Percentiles rank a stretch among this genome's conserved stretches.
These are phyloP conservation scores for Neotropicomus parvogracilis DNA, from an alignment of 1,284 basidiomycete species.

Conservation along the genomic window DNA sequence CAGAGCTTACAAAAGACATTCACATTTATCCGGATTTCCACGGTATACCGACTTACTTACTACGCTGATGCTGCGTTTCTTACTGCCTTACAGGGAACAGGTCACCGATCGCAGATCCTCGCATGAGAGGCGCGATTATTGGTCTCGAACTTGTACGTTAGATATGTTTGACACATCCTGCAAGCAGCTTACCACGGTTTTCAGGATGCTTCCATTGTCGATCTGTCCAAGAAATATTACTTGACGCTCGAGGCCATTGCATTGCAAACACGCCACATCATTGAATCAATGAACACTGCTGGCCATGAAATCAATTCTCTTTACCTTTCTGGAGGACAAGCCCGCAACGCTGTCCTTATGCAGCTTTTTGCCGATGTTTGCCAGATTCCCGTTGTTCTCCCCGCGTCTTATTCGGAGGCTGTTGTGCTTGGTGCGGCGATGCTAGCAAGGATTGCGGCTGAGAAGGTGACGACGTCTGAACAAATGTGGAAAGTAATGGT, in stretches of 20 bases:
- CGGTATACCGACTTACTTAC: slow-evolving; percentile 39
- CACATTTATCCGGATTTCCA: slow-evolving; percentile 95
- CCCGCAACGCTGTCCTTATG: slow-evolving; percentile 82
- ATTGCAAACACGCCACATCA: slow-evolving; percentile 92
- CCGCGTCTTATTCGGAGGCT: slow-evolving; percentile 71
- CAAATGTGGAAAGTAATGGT: slow-evolving; percentile 93
- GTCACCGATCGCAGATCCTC: slow-evolving; percentile 91
- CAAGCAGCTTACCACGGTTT: not conserved
- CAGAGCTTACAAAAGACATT: slow-evolving; percentile 85
- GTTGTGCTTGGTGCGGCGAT: slow-evolving; percentile 94
- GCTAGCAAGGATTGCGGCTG: slow-evolving; percentile 85
- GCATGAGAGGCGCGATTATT: slow-evolving; percentile 88
- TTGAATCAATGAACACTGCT: slow-evolving; percentile 84
- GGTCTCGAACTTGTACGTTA: slow-evolving; percentile 73
- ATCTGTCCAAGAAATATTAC: slow-evolving; percentile 89
- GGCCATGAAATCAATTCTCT: slow-evolving; percentile 86
- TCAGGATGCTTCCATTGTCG: slow-evolving; percentile 70
- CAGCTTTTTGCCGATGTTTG: slow-evolving; percentile 86
- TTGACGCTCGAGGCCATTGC: slow-evolving; percentile 93
- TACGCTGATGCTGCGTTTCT: not conserved
- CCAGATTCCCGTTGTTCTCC: slow-evolving; percentile 80
- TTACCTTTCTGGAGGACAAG: slow-evolving; percentile 93
- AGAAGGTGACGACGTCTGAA: slow-evolving; percentile 51
- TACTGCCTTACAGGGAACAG: slow-evolving; percentile 68
- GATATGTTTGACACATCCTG: slow-evolving; percentile 29